Conservation (phyloP, 345 rosid genomes). For the Lepidium didymum region DNA sequence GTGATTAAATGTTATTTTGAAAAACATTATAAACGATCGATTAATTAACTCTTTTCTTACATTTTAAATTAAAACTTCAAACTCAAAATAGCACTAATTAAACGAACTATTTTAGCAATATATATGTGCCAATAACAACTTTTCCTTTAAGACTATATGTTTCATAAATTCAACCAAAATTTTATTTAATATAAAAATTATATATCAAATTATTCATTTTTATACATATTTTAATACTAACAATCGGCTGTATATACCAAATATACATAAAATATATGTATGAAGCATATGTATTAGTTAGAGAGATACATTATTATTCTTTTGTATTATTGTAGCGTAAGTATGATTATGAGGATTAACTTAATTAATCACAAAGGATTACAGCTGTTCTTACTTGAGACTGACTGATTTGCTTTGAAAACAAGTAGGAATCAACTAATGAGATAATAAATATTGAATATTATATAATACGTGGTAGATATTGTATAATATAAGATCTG, state of each 20-base stretch:
- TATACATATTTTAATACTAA: not conserved
- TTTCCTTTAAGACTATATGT: not conserved
- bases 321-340: not conserved
- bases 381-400: conserved; percentile 21
- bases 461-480: not conserved
- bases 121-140: not conserved
- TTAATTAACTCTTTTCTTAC: too few species aligned
- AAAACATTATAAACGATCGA: too few species aligned
- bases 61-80: too few species aligned
- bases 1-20: not conserved
- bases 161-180: not conserved
- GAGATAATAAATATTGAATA: conserved; percentile 1
- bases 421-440: conserved; percentile 16
- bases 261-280: not conserved
- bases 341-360: conserved; percentile 19
- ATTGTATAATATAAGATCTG: conserved; percentile 12
- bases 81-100: too few species aligned
- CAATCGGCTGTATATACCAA: not conserved
- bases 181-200: not conserved
- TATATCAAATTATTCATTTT: not conserved
- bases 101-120: too few species aligned
- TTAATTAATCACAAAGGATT: conserved; percentile 8
- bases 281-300: not conserved
- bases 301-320: too few species aligned
- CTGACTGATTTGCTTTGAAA: conserved; percentile 20